Evolutionary conservation across 805 yeast genomes (phyloP).

Genomic region (Teunomyces atbi): DNA sequence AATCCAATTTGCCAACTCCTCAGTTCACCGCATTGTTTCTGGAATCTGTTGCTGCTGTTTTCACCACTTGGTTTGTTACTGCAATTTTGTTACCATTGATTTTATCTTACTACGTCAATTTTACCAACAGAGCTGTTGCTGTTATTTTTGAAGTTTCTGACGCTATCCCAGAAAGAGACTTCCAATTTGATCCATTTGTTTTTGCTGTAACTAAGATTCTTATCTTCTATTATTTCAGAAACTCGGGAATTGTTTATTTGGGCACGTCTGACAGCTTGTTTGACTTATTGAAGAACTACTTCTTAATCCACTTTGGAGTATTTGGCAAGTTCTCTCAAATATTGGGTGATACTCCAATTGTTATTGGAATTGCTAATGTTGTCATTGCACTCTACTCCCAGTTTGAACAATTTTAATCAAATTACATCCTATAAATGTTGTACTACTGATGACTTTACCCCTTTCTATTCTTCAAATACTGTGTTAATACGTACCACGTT

Average conservation of each 20-base stretch:
- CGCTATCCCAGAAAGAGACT: conserved; percentile 32
- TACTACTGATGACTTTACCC: conserved; percentile 6
- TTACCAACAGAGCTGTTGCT: conserved; percentile 38
- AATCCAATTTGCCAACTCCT: conserved; percentile 25
- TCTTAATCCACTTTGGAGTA: conserved; percentile 36
- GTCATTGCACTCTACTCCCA: conserved; percentile 52
- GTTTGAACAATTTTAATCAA: conserved; percentile 39
- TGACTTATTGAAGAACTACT: conserved; percentile 27
- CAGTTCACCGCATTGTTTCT: conserved; percentile 35
- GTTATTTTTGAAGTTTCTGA: conserved; percentile 35
- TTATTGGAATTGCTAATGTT: conserved; percentile 46
- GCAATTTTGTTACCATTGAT: conserved; percentile 42
- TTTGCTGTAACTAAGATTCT: conserved; percentile 44
- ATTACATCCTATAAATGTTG: conserved; percentile 2
- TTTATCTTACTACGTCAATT: conserved; percentile 51
- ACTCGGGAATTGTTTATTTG: conserved; percentile 29
- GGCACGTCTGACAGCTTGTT: conserved; percentile 23
- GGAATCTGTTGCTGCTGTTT: conserved; percentile 20
- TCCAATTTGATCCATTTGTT: conserved; percentile 52
- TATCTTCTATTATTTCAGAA: conserved; percentile 38
- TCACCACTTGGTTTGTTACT: conserved; percentile 44
- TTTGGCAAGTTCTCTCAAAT: conserved; percentile 32
- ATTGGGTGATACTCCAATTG: conserved; percentile 49
- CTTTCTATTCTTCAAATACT: conserved; percentile 5
- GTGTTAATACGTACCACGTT: conserved; percentile 3